Conservation (phyloP, 192 early-diverging fungal genomes). For the Coemansia sp. region DNA sequence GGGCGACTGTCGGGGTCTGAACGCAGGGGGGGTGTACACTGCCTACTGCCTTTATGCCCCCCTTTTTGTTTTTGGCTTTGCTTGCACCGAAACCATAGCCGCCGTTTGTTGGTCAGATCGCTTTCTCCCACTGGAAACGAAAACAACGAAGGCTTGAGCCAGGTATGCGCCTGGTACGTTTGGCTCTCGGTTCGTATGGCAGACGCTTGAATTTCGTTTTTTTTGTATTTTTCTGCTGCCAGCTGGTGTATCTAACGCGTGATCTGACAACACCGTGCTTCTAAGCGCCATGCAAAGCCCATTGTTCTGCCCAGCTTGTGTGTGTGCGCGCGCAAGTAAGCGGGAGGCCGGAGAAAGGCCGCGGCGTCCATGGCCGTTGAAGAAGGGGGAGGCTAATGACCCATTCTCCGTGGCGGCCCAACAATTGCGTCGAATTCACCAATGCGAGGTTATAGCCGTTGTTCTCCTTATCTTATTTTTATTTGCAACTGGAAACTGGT, state of each 20-base stretch:
- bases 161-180: neutral
- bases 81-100: neutral
- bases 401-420: neutral
- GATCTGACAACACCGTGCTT: neutral
- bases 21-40: slow-evolving; percentile 4
- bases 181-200: too few species aligned
- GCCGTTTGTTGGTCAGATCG: neutral
- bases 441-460: slow-evolving; percentile 8
- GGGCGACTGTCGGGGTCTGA: neutral
- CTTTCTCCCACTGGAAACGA: neutral
- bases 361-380: neutral
- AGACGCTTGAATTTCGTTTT: neutral
- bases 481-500: slow-evolving; percentile 8
- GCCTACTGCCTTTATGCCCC: slow-evolving; percentile 8
- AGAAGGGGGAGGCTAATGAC: neutral
- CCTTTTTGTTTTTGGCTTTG: neutral
- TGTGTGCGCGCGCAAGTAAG: neutral
- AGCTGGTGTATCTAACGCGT: slow-evolving; percentile 1
- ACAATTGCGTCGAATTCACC: slow-evolving; percentile 11
- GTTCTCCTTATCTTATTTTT: slow-evolving; percentile 11
- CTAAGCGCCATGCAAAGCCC: slow-evolving; percentile 1
- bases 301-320: neutral
- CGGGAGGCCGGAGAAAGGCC: neutral
- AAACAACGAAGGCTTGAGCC: neutral
- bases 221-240: neutral